These are phyloP conservation scores for Beauveria scarabaeidicola DNA, from an alignment of 2,329 filamentous ascomycete genomes.

Conservation along the genomic window DNA sequence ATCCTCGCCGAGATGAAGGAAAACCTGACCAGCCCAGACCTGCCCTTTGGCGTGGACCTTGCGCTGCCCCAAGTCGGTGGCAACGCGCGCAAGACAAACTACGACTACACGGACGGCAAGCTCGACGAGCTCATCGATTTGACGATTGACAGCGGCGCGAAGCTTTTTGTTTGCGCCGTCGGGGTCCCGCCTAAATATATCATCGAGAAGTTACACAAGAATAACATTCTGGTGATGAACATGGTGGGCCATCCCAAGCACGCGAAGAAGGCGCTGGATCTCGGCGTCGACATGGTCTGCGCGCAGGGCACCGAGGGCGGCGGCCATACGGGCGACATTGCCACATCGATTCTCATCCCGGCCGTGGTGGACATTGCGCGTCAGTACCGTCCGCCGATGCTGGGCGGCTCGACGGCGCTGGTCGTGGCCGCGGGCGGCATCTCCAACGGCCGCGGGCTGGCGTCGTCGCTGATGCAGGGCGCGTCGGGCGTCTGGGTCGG, in stretches of 20 bases:
- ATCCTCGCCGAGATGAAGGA: constrained; percentile 84
- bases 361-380: constrained; percentile 76
- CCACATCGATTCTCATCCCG: constrained; percentile 76
- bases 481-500: constrained; percentile 90
- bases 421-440: constrained; percentile 92
- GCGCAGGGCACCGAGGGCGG: constrained; percentile 90
- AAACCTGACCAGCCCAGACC: constrained; percentile 39
- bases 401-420: constrained; percentile 62
- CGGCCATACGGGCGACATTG: constrained; percentile 83
- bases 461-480: constrained; percentile 77
- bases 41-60: constrained; percentile 87
- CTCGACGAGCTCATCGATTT: constrained; percentile 87
- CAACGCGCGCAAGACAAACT: constrained; percentile 78
- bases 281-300: constrained; percentile 84
- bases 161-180: constrained; percentile 78
- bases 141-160: constrained; percentile 74
- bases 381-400: constrained; percentile 57
- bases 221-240: constrained; percentile 85
- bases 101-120: constrained; percentile 88
- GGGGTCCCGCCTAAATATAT: constrained; percentile 73
- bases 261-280: constrained; percentile 76
- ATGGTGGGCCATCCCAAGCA: constrained; percentile 95
- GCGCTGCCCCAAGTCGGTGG: constrained; percentile 85
- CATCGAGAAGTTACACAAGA: constrained; percentile 67
- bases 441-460: constrained; percentile 73